Conservation (phyloP, 1,284 basidiomycete species). For the Sporisorium reilianum region DNA sequence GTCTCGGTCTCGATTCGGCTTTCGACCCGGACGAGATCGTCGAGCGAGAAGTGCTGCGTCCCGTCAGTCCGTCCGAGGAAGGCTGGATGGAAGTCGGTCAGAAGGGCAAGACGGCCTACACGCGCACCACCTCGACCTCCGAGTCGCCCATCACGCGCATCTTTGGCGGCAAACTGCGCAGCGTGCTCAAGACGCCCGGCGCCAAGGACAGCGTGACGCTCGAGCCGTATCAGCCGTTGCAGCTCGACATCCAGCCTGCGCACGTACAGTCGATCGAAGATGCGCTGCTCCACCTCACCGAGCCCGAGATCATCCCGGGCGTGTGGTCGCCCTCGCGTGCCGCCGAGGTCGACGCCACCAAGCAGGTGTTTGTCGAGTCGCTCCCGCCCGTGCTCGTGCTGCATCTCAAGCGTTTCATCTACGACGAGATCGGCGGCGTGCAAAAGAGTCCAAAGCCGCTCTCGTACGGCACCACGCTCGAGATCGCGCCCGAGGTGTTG, state of each 20-base stretch:
- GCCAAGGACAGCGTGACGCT: conserved; percentile 87
- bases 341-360: conserved; percentile 80
- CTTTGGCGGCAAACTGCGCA: conserved; percentile 94
- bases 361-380: conserved; percentile 86
- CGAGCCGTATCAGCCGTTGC: conserved; percentile 90
- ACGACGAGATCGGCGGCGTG: conserved; percentile 84
- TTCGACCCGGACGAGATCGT: conserved; percentile 72
- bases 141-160: conserved; percentile 91
- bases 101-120: conserved; percentile 85
- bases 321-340: conserved; percentile 71
- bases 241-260: conserved; percentile 83
- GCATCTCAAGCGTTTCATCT: conserved; percentile 93
- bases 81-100: conserved; percentile 93
- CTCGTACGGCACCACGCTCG: conserved; percentile 81
- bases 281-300: conserved; percentile 82
- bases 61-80: conserved; percentile 61
- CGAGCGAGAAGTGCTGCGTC: conserved; percentile 71
- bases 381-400: conserved; percentile 88
- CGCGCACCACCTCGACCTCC: conserved; percentile 80
- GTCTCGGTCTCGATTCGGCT: conserved; percentile 19
- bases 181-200: conserved; percentile 82
- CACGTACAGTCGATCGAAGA: conserved; percentile 84
- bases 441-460: conserved; percentile 88
- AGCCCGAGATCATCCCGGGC: conserved; percentile 84
- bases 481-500: conserved; percentile 73